These are phyloP conservation scores for Athelia sp. DNA, from an alignment of 1,284 basidiomycete genomes.

Conservation along the genomic window DNA sequence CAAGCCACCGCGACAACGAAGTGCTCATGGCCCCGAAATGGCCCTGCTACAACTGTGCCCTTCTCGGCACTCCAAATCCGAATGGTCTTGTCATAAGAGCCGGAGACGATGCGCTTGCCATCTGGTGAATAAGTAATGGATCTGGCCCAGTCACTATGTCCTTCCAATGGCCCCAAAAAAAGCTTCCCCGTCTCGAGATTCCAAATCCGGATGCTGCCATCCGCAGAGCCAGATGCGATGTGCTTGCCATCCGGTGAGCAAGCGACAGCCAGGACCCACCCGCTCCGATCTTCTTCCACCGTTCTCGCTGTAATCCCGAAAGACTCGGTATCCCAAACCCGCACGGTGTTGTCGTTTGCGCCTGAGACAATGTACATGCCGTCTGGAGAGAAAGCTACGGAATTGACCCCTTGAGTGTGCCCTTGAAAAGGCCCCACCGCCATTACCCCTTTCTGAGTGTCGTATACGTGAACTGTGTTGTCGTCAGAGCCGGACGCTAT, in stretches of 20 bases:
- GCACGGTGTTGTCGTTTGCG: neutral
- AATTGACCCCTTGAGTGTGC: neutral
- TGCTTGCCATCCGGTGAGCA: neutral
- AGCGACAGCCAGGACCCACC: neutral
- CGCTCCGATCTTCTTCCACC: neutral
- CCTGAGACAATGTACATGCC: neutral
- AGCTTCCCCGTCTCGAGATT: too few relatives aligned
- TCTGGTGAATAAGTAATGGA: too few relatives aligned
- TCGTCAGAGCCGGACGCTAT: neutral
- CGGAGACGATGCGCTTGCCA: too few relatives aligned
- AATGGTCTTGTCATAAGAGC: too few relatives aligned
- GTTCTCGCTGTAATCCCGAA: neutral
- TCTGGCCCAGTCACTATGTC: too few relatives aligned
- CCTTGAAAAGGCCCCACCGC: neutral
- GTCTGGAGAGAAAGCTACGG: neutral
- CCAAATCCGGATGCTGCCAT: neutral
- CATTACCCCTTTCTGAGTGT: neutral
- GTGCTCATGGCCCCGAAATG: too few relatives aligned
- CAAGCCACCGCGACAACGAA: too few relatives aligned
- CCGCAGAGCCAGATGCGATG: neutral
- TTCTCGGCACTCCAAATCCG: too few relatives aligned
- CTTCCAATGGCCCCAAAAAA: too few relatives aligned
- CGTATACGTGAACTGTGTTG: neutral
- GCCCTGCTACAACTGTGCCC: too few relatives aligned
- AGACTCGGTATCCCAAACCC: neutral